Evolutionary conservation across 1,284 basidiomycete species (phyloP), one percentile per base, ranked within the genome.

Genomic region (Cystobasidium pallidum): DNA sequence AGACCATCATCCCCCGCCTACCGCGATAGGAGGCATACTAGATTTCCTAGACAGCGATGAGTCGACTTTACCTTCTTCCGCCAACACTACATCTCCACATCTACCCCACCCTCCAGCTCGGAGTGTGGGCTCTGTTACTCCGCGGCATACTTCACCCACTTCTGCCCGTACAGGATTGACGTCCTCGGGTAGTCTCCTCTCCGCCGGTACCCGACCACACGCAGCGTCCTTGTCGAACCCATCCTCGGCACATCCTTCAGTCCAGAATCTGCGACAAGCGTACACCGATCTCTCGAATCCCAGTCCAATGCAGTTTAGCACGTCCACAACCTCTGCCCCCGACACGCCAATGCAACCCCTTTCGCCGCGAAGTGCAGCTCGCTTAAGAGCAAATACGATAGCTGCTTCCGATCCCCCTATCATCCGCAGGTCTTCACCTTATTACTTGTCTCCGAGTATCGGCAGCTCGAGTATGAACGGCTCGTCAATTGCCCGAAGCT

Each of bases 1-100:
- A 28, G 75, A 74, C 13, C 36, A 64, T 32, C 62, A 49, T 32
- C 45, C 45, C 8, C 62, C 67, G 8, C 54, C 54, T 26, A 58
- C 55, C n/a, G 57, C 67, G 11, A 70, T 70, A 15, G 67, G 67
- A 11, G 67, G 67, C 17, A 70, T 70, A 7, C 55, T 70, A 21
- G 67, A 70, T 41, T 70, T 62, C 47, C 49, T 70, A 32, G 55
- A 68, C 26, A 70, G 34, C n/a, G 67, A 70, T 47, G 67, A 70
- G 19, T 36, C 55, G 30, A 62, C 58, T 1, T 28, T 34, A 47
- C 67, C 67, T 19, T 17, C 54, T 21, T 30, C 62, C n/a, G 30
- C 62, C 11, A 13, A 43, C 32, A 21, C 62, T 11, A 51, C 45
- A 45, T 61, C 58, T 43, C 10, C 3, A 28, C 55, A 57, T 7